Conservation (phyloP, 331 rosid species). For the Acacia pycnantha region DNA sequence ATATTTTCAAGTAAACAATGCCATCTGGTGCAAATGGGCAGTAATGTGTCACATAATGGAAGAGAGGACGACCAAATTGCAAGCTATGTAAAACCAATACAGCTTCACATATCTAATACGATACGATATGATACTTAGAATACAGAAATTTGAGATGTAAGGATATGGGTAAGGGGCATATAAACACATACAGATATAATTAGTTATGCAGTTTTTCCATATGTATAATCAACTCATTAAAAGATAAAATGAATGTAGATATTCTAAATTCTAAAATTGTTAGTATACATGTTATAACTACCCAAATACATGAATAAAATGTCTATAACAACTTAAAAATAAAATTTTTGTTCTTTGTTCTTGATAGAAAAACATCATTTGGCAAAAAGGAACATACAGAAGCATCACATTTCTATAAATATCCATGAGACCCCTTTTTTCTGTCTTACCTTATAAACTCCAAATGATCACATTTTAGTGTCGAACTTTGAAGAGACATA, state of each 20-base stretch:
- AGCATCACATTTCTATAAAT: neutral
- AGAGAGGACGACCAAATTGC: neutral
- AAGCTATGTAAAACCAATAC: neutral
- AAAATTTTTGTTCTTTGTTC: neutral
- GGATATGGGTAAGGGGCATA: neutral
- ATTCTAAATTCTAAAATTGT: neutral
- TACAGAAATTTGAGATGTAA: neutral
- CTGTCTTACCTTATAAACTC: neutral
- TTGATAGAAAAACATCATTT: too few relatives aligned
- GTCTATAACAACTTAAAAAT: neutral
- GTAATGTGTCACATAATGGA: neutral
- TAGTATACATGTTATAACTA: neutral
- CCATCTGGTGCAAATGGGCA: neutral
- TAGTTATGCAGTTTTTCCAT: neutral
- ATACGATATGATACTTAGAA: neutral
- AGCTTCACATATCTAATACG: neutral
- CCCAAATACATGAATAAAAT: neutral
- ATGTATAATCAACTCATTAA: neutral
- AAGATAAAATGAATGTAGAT: too few relatives aligned
- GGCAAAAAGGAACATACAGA: neutral
- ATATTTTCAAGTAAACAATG: too few relatives aligned
- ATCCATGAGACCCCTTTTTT: neutral
- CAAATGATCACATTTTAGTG: neutral
- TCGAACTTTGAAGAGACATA: neutral
- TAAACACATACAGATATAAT: neutral